These are phyloP conservation scores for Ustilago cynodontis DNA, from an alignment of 1,284 basidiomycete species.

Conservation along the genomic window DNA sequence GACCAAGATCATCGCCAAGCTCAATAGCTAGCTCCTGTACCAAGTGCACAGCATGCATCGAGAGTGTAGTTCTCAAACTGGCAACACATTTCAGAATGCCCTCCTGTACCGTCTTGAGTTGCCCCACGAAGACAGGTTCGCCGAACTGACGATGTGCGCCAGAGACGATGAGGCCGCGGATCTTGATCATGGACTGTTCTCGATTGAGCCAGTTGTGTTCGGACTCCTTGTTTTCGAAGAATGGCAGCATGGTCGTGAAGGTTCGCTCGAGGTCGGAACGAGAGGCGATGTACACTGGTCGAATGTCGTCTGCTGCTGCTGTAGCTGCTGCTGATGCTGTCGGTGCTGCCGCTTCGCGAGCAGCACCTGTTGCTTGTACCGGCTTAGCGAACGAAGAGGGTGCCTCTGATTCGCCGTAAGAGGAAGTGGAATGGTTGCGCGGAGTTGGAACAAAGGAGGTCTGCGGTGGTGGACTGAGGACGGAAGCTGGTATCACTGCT, in stretches of 20 bases:
- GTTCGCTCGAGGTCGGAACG: constrained; percentile 86
- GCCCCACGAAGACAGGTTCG: constrained; percentile 79
- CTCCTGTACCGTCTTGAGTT: constrained; percentile 83
- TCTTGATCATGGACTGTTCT: constrained; percentile 81
- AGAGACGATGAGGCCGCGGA: constrained; percentile 92
- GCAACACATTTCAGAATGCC: constrained; percentile 87
- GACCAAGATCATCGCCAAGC: constrained; percentile 75
- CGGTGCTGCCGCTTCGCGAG: not conserved
- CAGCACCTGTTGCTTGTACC: not conserved
- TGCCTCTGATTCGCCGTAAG: constrained; percentile 10
- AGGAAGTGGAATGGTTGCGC: constrained; percentile 3
- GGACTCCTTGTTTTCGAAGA: constrained; percentile 93
- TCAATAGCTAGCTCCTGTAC: constrained; percentile 79
- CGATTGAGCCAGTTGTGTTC: constrained; percentile 94
- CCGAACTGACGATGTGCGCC: constrained; percentile 80
- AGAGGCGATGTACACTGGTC: constrained; percentile 79
- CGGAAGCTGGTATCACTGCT: constrained; percentile 1
- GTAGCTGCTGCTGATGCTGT: constrained; percentile 27
- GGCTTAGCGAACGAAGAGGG: constrained; percentile 14
- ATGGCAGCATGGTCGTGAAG: constrained; percentile 80
- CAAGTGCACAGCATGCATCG: constrained; percentile 82
- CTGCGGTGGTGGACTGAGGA: constrained; percentile 18
- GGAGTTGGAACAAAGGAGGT: constrained; percentile 16
- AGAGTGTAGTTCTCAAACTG: constrained; percentile 91
- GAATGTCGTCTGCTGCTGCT: constrained; percentile 53